Conservation (phyloP, 208 protist genomes). For the Leishmania major region DNA sequence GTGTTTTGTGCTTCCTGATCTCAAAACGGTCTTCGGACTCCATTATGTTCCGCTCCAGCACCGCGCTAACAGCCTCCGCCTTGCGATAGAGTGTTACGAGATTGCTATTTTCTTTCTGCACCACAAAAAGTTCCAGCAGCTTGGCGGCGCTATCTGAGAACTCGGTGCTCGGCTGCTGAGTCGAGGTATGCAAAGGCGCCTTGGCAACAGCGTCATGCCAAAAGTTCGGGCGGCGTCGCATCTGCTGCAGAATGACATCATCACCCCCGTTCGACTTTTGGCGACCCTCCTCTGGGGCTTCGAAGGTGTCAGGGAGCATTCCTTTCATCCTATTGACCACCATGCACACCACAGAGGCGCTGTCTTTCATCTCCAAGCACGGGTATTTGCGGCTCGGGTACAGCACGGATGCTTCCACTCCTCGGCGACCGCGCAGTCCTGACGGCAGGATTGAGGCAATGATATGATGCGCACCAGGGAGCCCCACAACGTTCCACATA, state of each 20-base stretch:
- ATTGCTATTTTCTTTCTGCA: slow-evolving; percentile 59
- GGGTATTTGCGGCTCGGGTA: slow-evolving; percentile 63
- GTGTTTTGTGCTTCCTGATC: slow-evolving; percentile 46
- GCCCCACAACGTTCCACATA: slow-evolving; percentile 58
- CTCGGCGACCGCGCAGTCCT: slow-evolving; percentile 62
- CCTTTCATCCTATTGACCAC: slow-evolving; percentile 59
- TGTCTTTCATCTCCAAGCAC: slow-evolving; percentile 37
- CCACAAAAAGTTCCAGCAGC: slow-evolving; percentile 56
- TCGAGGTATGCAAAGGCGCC: slow-evolving; percentile 5
- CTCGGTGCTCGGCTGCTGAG: slow-evolving; percentile 22
- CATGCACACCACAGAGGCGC: slow-evolving; percentile 16
- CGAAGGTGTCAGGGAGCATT: slow-evolving; percentile 33
- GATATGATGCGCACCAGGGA: slow-evolving; percentile 38
- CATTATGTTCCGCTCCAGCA: slow-evolving; percentile 71
- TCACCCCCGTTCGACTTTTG: slow-evolving; percentile 16
- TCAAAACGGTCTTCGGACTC: slow-evolving; percentile 73
- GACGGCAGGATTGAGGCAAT: slow-evolving; percentile 66
- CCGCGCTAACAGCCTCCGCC: slow-evolving; percentile 37
- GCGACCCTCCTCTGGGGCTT: slow-evolving; percentile 22
- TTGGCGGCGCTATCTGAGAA: slow-evolving; percentile 37
- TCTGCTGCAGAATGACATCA: slow-evolving; percentile 29
- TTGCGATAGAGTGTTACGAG: slow-evolving; percentile 51
- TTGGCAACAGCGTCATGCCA: slow-evolving; percentile 18
- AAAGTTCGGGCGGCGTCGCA: slow-evolving; percentile 21
- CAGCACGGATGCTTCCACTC: slow-evolving; percentile 48